These are phyloP conservation scores for Lipomyces mesembrius DNA, from an alignment of 805 yeast species.

Conservation along the genomic window DNA sequence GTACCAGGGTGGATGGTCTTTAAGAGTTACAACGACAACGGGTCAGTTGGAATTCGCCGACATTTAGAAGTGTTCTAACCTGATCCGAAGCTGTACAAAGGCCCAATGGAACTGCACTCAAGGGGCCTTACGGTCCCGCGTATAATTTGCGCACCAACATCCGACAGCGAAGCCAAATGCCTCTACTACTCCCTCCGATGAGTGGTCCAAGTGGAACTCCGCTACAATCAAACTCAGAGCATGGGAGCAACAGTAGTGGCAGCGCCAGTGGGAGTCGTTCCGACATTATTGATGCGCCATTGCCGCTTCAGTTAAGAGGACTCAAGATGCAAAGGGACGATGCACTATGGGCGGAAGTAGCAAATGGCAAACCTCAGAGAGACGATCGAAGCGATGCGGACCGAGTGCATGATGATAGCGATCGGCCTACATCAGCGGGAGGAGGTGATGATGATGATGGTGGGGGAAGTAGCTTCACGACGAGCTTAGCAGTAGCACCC, in stretches of 20 bases:
- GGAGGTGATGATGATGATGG: neutral
- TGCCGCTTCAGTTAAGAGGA: neutral
- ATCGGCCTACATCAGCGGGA: neutral
- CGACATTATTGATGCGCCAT: neutral
- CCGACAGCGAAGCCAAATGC: neutral
- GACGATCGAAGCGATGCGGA: neutral
- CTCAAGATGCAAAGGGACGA: neutral
- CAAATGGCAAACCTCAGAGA: neutral
- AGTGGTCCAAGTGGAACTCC: neutral
- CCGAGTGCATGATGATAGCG: neutral
- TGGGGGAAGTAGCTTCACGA: neutral
- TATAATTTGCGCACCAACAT: neutral
- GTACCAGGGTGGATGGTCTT: neutral
- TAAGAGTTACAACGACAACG: neutral
- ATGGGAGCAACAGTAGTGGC: neutral
- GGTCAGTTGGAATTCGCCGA: neutral
- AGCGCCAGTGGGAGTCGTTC: neutral
- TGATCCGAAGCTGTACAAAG: neutral
- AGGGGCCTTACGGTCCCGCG: neutral
- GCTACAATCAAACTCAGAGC: neutral
- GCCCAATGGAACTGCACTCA: neutral
- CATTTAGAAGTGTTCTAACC: neutral
- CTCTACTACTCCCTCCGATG: slow-evolving; percentile 1
- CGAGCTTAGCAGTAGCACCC: slow-evolving; percentile 15
- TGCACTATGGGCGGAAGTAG: neutral